Base-by-base conservation (phyloP, 2,329 filamentous ascomycete species). In the Cordyceps tenuipes region DNA sequence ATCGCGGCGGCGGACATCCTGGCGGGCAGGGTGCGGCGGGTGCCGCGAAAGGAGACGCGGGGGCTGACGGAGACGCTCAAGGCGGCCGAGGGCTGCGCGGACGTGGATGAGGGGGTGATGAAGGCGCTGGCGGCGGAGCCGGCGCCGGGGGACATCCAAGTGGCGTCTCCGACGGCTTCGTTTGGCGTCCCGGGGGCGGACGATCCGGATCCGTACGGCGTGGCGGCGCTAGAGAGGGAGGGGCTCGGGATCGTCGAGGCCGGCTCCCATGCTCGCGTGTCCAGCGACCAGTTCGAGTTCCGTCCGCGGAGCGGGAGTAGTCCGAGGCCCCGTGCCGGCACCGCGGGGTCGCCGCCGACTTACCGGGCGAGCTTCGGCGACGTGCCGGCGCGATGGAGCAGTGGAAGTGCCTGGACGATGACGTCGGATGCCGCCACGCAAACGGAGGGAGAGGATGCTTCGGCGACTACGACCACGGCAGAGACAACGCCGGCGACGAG, bases 1-100 rank as follows among this genome's bases (percentile, higher is more conserved):
- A 68, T 82, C 26, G 66, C 74, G 0, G 79, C 77, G 1, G 72
- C 76, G 26, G 72, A 73, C 62, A 82, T 83, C 58, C 68, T 83
- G 13, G 72, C 69, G 3, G 79, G 78, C 26, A 73, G 78, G 46
- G 75, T 79, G n/a, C 66, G 70, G 6, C 66, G 72, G 1, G 68
- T 68, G 1, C 61, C 64, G 1, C 3, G 29, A 5, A 67, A 69
- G 43, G 65, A 67, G 47, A 64, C 68, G 26, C 68, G 67, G 49
- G 69, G 64, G 65, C 56, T 72, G 44, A 71, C 70, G 70, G 70
- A 72, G 60, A 72, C 70, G 1, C 21, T 72, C 2, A 72, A 71
- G 47, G 68, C 68, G 2, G 70, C 70, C 0, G 70, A 72, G 43
- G 73, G 73, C 9, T 65, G 70, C 0, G 64, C 60, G 0, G 73